Evolutionary conservation across 208 protist genomes (phyloP).

Genomic region (Vickermania spadyakhi): DNA sequence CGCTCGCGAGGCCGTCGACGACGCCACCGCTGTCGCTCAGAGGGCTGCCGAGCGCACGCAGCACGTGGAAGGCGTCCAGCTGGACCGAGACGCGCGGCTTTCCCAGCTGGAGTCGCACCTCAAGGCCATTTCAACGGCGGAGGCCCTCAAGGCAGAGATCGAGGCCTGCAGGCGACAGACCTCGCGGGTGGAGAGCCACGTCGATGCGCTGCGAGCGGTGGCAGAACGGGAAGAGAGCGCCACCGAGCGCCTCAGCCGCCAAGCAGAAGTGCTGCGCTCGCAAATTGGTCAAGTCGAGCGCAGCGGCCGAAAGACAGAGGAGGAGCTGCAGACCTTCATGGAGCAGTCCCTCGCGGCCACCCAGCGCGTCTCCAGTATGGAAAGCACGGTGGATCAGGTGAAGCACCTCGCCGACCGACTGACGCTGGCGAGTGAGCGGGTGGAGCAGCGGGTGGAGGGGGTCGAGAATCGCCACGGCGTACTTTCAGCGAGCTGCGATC

Average conservation of each 20-base stretch:
- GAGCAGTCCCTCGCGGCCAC: neutral
- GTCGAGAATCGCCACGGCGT: neutral
- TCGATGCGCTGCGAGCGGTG: constrained; percentile 36
- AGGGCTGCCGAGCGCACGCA: constrained; percentile 35
- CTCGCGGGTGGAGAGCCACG: constrained; percentile 42
- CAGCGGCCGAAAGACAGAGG: constrained; percentile 17
- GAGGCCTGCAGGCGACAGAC: constrained; percentile 47
- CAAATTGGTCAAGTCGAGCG: constrained; percentile 13
- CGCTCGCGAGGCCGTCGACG: constrained; percentile 25
- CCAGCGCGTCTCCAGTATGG: constrained; percentile 9
- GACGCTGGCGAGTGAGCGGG: constrained; percentile 5
- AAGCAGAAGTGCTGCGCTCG: constrained; percentile 15
- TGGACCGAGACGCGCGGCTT: constrained; percentile 54
- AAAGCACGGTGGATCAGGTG: constrained; percentile 11
- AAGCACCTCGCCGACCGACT: constrained; percentile 11
- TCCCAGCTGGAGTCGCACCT: constrained; percentile 49
- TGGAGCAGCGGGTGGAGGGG: constrained; percentile 12
- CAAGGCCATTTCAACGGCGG: constrained; percentile 29
- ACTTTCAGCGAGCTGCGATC: constrained; percentile 25
- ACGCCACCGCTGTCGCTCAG: constrained; percentile 19
- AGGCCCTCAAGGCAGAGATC: constrained; percentile 50
- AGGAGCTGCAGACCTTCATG: constrained; percentile 3
- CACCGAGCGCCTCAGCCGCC: constrained; percentile 20
- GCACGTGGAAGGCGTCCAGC: constrained; percentile 40
- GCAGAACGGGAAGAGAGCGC: constrained; percentile 37